Base-by-base conservation (phyloP, 768 basidiomycete species). In the Hydnomerulius pinastri region DNA sequence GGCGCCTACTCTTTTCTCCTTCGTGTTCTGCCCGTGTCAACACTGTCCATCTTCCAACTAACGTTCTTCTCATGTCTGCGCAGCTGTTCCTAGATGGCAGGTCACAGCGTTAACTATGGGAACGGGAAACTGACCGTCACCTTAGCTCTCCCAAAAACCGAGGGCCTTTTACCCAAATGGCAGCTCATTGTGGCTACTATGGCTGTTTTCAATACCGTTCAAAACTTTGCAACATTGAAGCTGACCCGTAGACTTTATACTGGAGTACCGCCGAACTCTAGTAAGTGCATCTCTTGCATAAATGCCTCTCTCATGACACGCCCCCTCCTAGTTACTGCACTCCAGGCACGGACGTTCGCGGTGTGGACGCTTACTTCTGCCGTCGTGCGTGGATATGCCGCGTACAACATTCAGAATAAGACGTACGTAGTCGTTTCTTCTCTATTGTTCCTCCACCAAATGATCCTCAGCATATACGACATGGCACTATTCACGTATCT, bases 291-390 rank as follows among this genome's bases (percentile, higher is more conserved):
- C 28, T 27, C 55, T 0, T n/a, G 18, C 10, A 11, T 12, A 15
- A 0, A 12, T 4, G 7, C 46, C 4, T 11, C 12, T 9, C 20
- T 32, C 15, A 10, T 30, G 36, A 42, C 15, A 1, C 17, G 29
- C 17, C 8, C 18, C 27, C 48, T 40, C 35, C 6, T 70, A 96
- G 96, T 99, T 10, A 94, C 92, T 6, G 70, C 77, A 15, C 77
- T 98, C 17, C 91, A 95, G 57, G 88, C 91, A 30, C 81, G 96
- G 39, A 90, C 93, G 4, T 97, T 97, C 65, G 95, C 81, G 1
- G 78, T 83, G 1, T 99, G 96, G 96, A 98, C 95, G 0, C 67
- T 96, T 43, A 86, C 88, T 4, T 83, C 92, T 7, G 91, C 90
- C 20, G 72, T 88, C 39, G 83, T 98, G 42, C 85, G 96, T 29